phyloP scores from a whole-genome alignment of 1,139 yeast species.

The Candida tetrigidarum region DNA sequence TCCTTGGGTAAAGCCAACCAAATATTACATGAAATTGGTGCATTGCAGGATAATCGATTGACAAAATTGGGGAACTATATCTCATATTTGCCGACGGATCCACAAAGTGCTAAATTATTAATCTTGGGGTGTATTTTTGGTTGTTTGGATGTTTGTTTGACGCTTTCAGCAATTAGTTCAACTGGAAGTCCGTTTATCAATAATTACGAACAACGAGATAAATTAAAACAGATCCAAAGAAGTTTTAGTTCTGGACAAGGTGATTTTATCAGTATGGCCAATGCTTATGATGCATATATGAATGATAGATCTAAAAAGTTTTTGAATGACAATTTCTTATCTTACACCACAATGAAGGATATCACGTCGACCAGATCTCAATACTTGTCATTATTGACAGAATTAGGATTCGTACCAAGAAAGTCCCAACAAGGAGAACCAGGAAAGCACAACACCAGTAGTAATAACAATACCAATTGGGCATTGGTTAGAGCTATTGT shows the following conservation, averaged over 20 bases:
- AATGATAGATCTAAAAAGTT: constrained; percentile 46
- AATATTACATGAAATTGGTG: constrained; percentile 72
- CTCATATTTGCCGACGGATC: constrained; percentile 83
- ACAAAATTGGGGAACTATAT: constrained; percentile 84
- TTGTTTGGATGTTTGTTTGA: constrained; percentile 73
- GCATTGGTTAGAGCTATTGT: constrained; percentile 66
- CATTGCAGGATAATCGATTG: constrained; percentile 57
- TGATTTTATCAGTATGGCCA: constrained; percentile 71
- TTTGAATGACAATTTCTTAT: constrained; percentile 63
- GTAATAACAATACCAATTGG: constrained; percentile 54
- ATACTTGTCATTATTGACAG: constrained; percentile 66
- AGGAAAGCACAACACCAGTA: constrained; percentile 58
- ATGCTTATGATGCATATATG: constrained; percentile 59
- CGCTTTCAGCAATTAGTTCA: constrained; percentile 76
- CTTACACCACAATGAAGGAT: constrained; percentile 69
- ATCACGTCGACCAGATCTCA: constrained; percentile 73
- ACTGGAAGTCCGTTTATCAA: constrained; percentile 74
- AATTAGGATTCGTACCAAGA: constrained; percentile 73
- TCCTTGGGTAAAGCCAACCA: constrained; percentile 67
- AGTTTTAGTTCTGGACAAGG: constrained; percentile 51
- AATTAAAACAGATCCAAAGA: constrained; percentile 55
- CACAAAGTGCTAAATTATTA: constrained; percentile 81
- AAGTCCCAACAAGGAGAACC: constrained; percentile 32
- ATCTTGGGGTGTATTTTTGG: constrained; percentile 84
- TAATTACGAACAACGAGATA: constrained; percentile 65